Percentiles rank a stretch among this genome's conserved stretches.
phyloP scores from a whole-genome alignment of 2,329 filamentous ascomycete genomes.

The Trichothecium sympodiale region DNA sequence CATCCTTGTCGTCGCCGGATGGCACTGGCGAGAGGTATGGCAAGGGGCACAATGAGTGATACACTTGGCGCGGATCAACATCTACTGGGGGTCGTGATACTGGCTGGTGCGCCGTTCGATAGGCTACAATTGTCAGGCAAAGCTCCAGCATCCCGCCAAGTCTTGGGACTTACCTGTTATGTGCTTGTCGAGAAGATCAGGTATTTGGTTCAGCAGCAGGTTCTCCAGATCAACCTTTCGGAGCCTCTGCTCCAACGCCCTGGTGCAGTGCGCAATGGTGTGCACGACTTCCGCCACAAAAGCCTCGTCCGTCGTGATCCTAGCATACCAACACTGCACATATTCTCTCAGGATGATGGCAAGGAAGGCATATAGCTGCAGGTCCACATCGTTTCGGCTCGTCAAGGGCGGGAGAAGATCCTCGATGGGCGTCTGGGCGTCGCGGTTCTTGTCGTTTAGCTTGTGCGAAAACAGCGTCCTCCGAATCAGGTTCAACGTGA shows the following conservation, averaged over 20 bases:
- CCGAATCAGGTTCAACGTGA: constrained; percentile 72
- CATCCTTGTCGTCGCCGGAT: constrained; percentile 35
- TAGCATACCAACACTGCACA: constrained; percentile 85
- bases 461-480: constrained; percentile 73
- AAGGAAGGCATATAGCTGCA: constrained; percentile 86
- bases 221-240: constrained; percentile 74
- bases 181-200: constrained; percentile 70
- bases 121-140: constrained; percentile 41
- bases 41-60: constrained; percentile 75
- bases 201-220: constrained; percentile 77
- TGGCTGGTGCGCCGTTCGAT: constrained; percentile 54
- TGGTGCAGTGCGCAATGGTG: constrained; percentile 84
- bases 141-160: not conserved
- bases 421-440: constrained; percentile 49
- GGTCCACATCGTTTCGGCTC: constrained; percentile 85
- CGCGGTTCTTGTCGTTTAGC: constrained; percentile 43
- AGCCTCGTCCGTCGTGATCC: constrained; percentile 79
- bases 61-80: constrained; percentile 56
- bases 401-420: constrained; percentile 83
- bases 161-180: constrained; percentile 49
- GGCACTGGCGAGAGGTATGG: constrained; percentile 73
- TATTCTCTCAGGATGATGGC: constrained; percentile 84
- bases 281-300: constrained; percentile 84
- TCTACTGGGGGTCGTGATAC: constrained; percentile 47
- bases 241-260: constrained; percentile 76